phyloP scores from a whole-genome alignment of 1,284 basidiomycete species.

The Trametes sp. region DNA sequence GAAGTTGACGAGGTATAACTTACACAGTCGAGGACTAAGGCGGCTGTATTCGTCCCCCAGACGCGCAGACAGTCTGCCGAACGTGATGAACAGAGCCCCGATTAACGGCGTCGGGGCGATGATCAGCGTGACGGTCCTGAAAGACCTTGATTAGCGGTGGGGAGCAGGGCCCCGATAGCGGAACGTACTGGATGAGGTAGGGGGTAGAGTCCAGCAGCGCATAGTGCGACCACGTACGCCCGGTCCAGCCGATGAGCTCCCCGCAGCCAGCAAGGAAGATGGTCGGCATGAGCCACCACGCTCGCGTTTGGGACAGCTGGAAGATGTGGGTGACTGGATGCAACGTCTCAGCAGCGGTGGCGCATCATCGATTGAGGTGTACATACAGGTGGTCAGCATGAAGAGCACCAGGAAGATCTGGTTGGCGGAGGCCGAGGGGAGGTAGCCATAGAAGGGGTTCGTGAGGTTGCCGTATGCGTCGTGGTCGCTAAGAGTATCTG shows the following conservation, averaged over 20 bases:
- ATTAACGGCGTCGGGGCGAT: conserved; percentile 56
- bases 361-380: background rate
- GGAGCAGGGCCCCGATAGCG: too few species aligned
- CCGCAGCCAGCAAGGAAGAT: background rate
- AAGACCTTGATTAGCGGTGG: background rate
- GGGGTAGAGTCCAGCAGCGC: conserved; percentile 36
- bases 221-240: conserved; percentile 42
- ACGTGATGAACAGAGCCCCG: conserved; percentile 56
- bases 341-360: background rate
- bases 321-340: background rate
- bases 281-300: conserved; percentile 2
- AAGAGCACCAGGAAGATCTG: conserved; percentile 1
- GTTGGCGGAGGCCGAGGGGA: background rate
- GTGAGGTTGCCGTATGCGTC: conserved; percentile 2
- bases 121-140: background rate
- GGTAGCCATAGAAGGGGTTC: conserved; percentile 4
- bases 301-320: background rate
- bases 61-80: conserved; percentile 48
- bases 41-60: conserved; percentile 47
- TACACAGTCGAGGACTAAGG: conserved; percentile 46
- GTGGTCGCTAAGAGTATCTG: background rate
- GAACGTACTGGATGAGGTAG: conserved; percentile 51
- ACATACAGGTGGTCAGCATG: background rate
- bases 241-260: conserved; percentile 48
- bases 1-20: conserved; percentile 25